phyloP scores from a whole-genome alignment of 805 yeast species.

The Monosporozyma aerobia region DNA sequence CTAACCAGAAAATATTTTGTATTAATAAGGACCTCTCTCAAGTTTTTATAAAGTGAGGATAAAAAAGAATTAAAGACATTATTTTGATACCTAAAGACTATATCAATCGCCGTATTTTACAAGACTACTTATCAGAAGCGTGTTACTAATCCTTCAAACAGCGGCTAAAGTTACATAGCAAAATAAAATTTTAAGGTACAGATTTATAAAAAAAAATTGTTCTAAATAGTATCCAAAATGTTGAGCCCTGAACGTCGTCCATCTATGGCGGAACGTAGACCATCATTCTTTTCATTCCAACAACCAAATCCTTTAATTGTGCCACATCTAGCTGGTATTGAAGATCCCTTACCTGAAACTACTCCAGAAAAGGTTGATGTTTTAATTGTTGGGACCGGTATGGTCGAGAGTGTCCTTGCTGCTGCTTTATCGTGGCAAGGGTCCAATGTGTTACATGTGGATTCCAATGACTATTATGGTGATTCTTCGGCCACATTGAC shows the following conservation, averaged over 20 bases:
- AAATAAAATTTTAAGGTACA: not conserved
- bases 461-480: conserved; percentile 77
- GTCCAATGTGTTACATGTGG: conserved; percentile 86
- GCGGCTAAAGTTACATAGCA: not conserved
- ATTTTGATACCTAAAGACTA: no score
- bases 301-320: conserved; percentile 30
- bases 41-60: not conserved
- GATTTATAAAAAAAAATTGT: not conserved
- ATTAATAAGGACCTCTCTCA: not conserved
- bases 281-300: conserved; percentile 34
- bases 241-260: conserved; percentile 40
- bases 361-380: conserved; percentile 78
- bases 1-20: not conserved
- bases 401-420: conserved; percentile 78
- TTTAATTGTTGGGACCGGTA: conserved; percentile 85
- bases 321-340: conserved; percentile 71
- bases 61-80: not conserved
- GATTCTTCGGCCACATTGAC: conserved; percentile 81
- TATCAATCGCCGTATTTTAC: no score
- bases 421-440: conserved; percentile 98
- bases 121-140: not conserved
- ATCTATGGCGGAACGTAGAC: conserved; percentile 61
- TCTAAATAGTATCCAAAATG: conserved; percentile 9
- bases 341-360: conserved; percentile 53
- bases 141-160: not conserved